Percentiles rank a stretch among this genome's conserved stretches.
Evolutionary conservation across 2,329 filamentous ascomycete genomes (phyloP).

Genomic region (Chaetomium olivaceum): DNA sequence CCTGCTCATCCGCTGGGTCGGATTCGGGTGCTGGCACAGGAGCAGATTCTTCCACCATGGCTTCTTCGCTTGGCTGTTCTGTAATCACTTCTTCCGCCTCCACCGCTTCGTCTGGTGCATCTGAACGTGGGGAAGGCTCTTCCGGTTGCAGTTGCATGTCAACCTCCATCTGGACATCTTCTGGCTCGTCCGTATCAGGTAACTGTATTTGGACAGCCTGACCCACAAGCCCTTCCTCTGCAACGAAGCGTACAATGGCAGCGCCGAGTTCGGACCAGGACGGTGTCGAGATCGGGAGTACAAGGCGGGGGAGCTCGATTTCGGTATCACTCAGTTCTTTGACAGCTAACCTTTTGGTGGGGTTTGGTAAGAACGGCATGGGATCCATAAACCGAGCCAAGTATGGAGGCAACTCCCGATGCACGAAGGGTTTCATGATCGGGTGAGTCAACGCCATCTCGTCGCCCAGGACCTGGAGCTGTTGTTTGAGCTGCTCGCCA

Average conservation of each 20-base stretch:
- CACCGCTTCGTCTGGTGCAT: slow-evolving; percentile 11
- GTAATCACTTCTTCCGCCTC: slow-evolving; percentile 9
- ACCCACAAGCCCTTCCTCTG: slow-evolving; percentile 40
- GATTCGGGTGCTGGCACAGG: slow-evolving; percentile 9
- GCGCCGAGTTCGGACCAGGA: slow-evolving; percentile 49
- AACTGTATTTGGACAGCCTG: slow-evolving; percentile 41
- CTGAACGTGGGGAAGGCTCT: slow-evolving; percentile 15
- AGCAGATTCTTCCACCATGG: slow-evolving; percentile 20
- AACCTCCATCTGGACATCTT: slow-evolving; percentile 43
- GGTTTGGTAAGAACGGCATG: slow-evolving; percentile 61
- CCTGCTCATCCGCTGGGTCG: slow-evolving; percentile 17
- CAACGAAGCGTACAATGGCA: slow-evolving; percentile 42
- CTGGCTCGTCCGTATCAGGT: slow-evolving; percentile 42
- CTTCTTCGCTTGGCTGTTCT: slow-evolving; percentile 16
- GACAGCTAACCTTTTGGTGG: slow-evolving; percentile 44
- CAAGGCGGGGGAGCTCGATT: slow-evolving; percentile 28
- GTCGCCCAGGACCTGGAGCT: slow-evolving; percentile 56
- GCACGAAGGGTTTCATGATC: slow-evolving; percentile 58
- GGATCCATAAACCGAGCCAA: slow-evolving; percentile 60
- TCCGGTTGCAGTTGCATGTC: slow-evolving; percentile 39
- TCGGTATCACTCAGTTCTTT: slow-evolving; percentile 33
- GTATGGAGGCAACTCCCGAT: slow-evolving; percentile 51
- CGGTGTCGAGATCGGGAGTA: slow-evolving; percentile 37
- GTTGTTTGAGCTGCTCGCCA: slow-evolving; percentile 60
- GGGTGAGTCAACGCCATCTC: slow-evolving; percentile 61